phyloP scores from a whole-genome alignment of 2,329 filamentous ascomycete species.

The Exserohilum rostratum region DNA sequence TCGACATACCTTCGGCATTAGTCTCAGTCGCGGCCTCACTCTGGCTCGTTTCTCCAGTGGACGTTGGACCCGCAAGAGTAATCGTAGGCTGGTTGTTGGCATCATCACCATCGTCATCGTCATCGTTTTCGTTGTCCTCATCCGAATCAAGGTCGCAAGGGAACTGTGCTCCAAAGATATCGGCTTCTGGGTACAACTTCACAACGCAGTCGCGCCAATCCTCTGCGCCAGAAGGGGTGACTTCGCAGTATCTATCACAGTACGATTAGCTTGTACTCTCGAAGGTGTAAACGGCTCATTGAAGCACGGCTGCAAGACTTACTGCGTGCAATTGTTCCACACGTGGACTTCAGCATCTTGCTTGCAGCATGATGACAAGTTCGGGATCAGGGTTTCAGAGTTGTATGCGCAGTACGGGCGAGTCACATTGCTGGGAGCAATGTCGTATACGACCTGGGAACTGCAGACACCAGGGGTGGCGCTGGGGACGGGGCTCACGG shows the following conservation, averaged over 20 bases:
- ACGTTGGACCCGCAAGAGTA: too few species aligned
- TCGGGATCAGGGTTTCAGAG: background rate
- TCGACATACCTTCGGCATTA: too few species aligned
- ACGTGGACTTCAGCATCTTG: background rate
- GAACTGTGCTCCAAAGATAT: background rate
- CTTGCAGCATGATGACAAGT: background rate
- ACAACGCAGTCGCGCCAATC: background rate
- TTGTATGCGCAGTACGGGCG: background rate
- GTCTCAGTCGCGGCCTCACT: background rate
- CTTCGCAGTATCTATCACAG: background rate
- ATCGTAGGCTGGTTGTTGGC: background rate
- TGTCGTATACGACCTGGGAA: too few species aligned
- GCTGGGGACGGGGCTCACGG: too few species aligned
- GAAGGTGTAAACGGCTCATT: too few species aligned
- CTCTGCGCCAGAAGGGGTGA: background rate
- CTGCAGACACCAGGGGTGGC: too few species aligned
- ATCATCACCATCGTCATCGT: background rate
- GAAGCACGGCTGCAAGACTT: background rate
- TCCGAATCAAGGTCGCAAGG: background rate
- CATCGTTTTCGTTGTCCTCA: background rate
- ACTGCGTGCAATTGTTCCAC: background rate
- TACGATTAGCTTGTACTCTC: background rate
- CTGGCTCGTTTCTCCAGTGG: too few species aligned
- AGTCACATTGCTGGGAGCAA: background rate
- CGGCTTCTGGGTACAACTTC: background rate